Base-by-base conservation (phyloP, 768 basidiomycete species). In the Crepidotus variabilis region DNA sequence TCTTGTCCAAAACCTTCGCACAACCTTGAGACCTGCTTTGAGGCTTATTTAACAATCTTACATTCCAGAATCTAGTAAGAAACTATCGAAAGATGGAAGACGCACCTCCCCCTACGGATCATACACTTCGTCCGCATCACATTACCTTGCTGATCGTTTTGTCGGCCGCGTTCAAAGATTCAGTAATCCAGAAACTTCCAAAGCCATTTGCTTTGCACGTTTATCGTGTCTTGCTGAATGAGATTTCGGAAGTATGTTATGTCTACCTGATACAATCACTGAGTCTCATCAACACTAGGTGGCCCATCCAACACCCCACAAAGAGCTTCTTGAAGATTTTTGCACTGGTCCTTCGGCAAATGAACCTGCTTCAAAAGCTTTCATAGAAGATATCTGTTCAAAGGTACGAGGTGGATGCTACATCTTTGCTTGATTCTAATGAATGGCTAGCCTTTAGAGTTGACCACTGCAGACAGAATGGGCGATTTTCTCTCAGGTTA, bases 101-200 rank as follows among this genome's bases (percentile, higher is more conserved):
- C 33, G 74, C 77, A 20, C 83, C 82, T 53, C 83, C 86, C 7
- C 84, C 86, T 1, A 78, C 80, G 6, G 80, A 84, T 51, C 86
- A 90, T 69, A 76, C 84, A 55, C 76, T 93, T 24, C 78, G 84
- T 54, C 89, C 91, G 1, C 91, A 93, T 63, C 92, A 94, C 66
- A 74, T 93, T 51, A 79, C 80, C 50, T 72, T 92, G 14, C 74
- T 92, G 32, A 79, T 80, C 33, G 72, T 90, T 22, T 73, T 92
- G 34, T 73, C 84, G 57, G 72, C 87, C 11, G 72, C 81, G 3
- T 88, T 85, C 68, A 86, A 82, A 65, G 84, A 87, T 60, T 75
- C 76, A 56, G 75, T 77, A 22, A 70, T 78, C 45, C 78, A 76
- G 54, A 75, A 75, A 22, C 75, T 90, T 9, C 82, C 88, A 1